Percentiles rank a stretch among this genome's conserved stretches.
Evolutionary conservation across 306 rosid species (phyloP).

Genomic region (Myrica gale): DNA sequence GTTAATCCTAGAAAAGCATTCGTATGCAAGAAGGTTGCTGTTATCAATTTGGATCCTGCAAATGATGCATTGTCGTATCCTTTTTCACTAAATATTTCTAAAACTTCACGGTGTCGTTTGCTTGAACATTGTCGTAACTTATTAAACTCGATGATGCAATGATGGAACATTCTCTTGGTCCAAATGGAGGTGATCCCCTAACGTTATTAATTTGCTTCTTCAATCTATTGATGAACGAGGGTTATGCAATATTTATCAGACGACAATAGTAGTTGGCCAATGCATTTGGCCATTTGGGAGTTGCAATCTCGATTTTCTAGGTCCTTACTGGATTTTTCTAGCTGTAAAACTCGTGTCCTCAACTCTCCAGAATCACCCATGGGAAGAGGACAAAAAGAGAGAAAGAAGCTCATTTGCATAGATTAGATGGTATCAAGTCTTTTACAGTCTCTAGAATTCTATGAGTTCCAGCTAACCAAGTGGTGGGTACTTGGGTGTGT

Average conservation of each 20-base stretch:
- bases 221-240: background rate
- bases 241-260: background rate
- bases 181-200: conserved; percentile 71
- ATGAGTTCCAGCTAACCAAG: background rate
- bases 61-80: conserved; percentile 93
- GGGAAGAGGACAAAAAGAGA: too few relatives aligned
- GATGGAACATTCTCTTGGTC: conserved; percentile 87
- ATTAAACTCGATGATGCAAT: conserved; percentile 79
- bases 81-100: conserved; percentile 11
- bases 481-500: background rate
- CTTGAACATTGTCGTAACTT: conserved; percentile 64
- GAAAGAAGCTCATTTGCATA: too few relatives aligned
- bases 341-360: background rate
- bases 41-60: conserved; percentile 92
- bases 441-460: background rate
- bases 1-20: too few relatives aligned
- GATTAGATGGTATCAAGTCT: too few relatives aligned
- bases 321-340: too few relatives aligned
- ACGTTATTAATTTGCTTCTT: background rate
- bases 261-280: background rate
- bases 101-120: conserved; percentile 9
- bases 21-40: conserved; percentile 75
- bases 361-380: too few relatives aligned
- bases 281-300: background rate
- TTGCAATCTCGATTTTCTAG: background rate